phyloP scores from a whole-genome alignment of 208 protist genomes.

The Acanthamoeba royreba region DNA sequence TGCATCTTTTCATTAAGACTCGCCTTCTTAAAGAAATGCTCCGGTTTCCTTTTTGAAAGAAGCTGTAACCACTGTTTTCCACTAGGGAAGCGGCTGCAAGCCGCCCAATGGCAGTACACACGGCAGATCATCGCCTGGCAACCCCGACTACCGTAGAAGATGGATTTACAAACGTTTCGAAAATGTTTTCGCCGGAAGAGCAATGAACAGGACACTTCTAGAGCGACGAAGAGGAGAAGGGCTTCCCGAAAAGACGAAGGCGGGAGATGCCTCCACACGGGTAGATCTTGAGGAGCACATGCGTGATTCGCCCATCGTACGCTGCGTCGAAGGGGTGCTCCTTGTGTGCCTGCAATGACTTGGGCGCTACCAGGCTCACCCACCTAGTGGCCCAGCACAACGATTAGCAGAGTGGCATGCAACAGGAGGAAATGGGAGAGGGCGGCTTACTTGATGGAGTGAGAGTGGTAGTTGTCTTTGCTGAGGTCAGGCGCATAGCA shows the following conservation, averaged over 20 bases:
- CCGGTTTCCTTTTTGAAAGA: too few species aligned
- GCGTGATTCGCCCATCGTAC: not conserved
- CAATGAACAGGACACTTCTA: too few species aligned
- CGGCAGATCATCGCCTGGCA: too few species aligned
- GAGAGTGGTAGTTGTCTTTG: not conserved
- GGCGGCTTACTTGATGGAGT: not conserved
- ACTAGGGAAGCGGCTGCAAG: too few species aligned
- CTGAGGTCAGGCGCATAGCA: not conserved
- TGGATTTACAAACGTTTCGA: too few species aligned
- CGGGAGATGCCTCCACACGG: constrained; percentile 17
- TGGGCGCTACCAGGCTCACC: not conserved
- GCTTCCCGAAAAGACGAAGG: constrained; percentile 6
- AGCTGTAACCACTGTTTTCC: too few species aligned
- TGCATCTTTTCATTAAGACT: too few species aligned
- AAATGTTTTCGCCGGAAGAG: too few species aligned
- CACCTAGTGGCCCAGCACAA: not conserved
- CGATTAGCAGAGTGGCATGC: not conserved
- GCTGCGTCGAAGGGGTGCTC: constrained; percentile 4
- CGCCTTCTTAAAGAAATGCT: too few species aligned
- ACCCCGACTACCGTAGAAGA: too few species aligned
- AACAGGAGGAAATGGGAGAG: not conserved
- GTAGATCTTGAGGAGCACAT: constrained; percentile 44
- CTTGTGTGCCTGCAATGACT: not conserved
- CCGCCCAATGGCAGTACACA: too few species aligned
- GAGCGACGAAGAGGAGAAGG: not conserved